Evolutionary conservation across 495 filamentous ascomycete species (phyloP), one percentile per base, ranked within the genome.

Genomic region (Aspergillus bertholletiae): DNA sequence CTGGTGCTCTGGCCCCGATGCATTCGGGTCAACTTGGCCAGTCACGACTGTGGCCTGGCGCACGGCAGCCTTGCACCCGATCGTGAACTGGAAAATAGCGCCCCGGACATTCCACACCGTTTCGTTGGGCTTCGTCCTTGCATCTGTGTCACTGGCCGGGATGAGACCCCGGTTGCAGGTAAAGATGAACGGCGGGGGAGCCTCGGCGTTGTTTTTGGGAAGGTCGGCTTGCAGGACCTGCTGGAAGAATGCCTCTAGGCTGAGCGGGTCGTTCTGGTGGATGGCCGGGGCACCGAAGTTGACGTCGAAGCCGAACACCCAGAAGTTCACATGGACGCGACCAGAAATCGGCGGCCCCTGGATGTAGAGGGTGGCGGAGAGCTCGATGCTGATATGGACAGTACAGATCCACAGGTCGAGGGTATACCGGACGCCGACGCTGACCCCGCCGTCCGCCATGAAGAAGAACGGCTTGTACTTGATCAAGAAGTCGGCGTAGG

Each of bases 391-490:
- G 49, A 78, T 70, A 18, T 60, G 45, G 52, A 71, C 63, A 40
- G 52, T 59, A 27, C 63, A 50, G 57, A 80, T 57, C 58, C 57
- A 59, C 6, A 77, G 26, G 45, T 78, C 70, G 13, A 78, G 35
- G 1, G 52, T 69, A 54, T 57, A 76, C 1, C 51, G 28, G 22
- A 78, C 70, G 7, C 74, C 73, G 15, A 82, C 68, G 30, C 41
- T 51, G 13, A 80, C 47, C 4, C 70, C 68, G 9, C 41, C 64
- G 4, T 74, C 68, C 11, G 61, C 74, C 0, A 51, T 57, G 65
- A 74, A 80, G 55, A 62, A 49, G 65, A 83, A 79, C 0, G 80
- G 80, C 21, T 72, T 53, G 58, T 65, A 82, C 44, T 81, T 77
- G 60, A 83, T 73, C 4, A 82, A 60, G 56, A 77, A 73, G 58